phyloP scores from a whole-genome alignment of 768 basidiomycete genomes.

The Pleurotus salmoneostramineus region DNA sequence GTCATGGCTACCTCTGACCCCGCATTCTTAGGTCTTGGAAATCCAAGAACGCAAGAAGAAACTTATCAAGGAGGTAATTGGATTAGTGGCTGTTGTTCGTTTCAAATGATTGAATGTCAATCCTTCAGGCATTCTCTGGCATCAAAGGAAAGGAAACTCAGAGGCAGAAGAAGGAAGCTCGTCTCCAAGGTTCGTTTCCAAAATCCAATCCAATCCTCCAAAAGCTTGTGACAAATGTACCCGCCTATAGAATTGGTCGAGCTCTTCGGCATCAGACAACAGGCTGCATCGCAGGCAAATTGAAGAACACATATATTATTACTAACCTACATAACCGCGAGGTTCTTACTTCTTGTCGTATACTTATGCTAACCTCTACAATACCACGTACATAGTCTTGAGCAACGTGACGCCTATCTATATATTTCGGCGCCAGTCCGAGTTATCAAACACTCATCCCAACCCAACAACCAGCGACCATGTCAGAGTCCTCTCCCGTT shows the following conservation, averaged over 20 bases:
- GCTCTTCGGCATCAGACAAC: constrained; percentile 42
- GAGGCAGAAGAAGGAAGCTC: constrained; percentile 74
- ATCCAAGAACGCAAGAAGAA: constrained; percentile 86
- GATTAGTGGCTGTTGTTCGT: background rate
- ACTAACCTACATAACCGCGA: too few relatives aligned
- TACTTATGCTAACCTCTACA: too few relatives aligned
- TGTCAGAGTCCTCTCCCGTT: background rate
- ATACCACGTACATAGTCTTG: too few relatives aligned
- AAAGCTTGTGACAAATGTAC: background rate
- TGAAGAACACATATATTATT: background rate
- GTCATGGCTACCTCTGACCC: background rate
- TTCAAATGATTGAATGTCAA: background rate
- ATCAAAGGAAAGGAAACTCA: constrained; percentile 73
- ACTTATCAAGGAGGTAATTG: constrained; percentile 64
- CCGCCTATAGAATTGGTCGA: constrained; percentile 51
- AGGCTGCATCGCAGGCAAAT: constrained; percentile 12
- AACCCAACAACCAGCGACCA: background rate
- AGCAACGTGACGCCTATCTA: background rate
- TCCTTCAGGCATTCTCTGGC: constrained; percentile 75
- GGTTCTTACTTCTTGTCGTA: too few relatives aligned
- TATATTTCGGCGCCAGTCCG: too few relatives aligned
- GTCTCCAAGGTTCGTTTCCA: constrained; percentile 59
- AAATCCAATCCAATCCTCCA: background rate
- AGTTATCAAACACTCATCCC: too few relatives aligned
- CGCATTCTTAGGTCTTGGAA: constrained; percentile 50